phyloP scores from a whole-genome alignment of 2,329 filamentous ascomycete species.

The Fusarium sp. region DNA sequence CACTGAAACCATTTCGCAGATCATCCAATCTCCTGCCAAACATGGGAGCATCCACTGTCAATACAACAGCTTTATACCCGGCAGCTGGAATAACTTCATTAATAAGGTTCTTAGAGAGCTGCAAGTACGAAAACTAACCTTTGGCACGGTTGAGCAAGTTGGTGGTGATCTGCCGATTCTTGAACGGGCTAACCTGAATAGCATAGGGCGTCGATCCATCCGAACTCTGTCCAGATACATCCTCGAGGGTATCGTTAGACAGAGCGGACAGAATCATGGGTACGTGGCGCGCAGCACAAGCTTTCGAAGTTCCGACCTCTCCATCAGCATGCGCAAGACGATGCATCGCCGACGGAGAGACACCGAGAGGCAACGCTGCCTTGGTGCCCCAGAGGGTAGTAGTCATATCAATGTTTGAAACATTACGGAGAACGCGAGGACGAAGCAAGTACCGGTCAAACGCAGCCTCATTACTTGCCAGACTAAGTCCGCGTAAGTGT shows the following conservation, averaged over 20 bases:
- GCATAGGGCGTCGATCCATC: neutral
- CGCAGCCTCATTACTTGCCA: neutral
- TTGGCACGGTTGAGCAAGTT: neutral
- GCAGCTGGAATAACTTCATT: neutral
- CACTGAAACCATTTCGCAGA: neutral
- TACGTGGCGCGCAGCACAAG: neutral
- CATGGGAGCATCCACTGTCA: slow-evolving; percentile 2
- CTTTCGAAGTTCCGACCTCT: neutral
- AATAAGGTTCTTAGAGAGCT: neutral
- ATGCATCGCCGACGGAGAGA: neutral
- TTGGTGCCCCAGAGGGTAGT: neutral
- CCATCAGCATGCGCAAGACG: neutral
- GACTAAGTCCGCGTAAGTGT: neutral
- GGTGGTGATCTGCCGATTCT: neutral
- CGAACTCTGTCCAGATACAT: neutral
- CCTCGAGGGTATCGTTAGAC: neutral
- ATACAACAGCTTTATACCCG: slow-evolving; percentile 2
- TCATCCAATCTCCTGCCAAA: neutral
- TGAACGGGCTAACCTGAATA: neutral
- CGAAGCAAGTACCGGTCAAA: neutral
- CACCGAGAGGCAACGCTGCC: neutral
- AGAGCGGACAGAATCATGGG: neutral
- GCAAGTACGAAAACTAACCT: neutral
- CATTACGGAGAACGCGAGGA: neutral
- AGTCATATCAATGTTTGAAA: neutral